Conservation (phyloP, 371 early-diverging fungal species). For the Paraphysoderma sedebokerense region DNA sequence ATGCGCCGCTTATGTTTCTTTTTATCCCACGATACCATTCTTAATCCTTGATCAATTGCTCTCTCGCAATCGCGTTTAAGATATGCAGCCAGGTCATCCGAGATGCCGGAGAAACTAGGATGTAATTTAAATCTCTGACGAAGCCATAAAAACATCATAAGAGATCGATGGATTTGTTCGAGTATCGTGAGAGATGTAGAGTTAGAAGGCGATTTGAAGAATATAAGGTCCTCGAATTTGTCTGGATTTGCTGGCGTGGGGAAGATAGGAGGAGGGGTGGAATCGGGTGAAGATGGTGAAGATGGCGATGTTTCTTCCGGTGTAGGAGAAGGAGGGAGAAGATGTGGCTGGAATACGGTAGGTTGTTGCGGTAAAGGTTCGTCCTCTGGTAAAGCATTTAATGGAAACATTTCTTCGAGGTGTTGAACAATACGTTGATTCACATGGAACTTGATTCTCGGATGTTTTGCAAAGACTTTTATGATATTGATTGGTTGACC, state of each 20-base stretch:
- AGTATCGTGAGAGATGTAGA: slow-evolving; percentile 22
- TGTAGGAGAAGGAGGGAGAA: no score
- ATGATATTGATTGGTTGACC: no score
- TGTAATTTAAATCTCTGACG: background rate
- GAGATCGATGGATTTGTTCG: slow-evolving; percentile 51
- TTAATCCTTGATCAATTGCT: background rate
- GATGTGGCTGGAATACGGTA: no score
- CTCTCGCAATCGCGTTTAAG: background rate
- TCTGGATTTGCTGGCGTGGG: slow-evolving; percentile 18
- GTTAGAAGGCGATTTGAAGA: slow-evolving; percentile 11
- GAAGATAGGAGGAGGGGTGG: background rate
- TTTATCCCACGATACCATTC: no score
- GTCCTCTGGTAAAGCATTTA: no score
- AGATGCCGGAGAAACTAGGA: background rate
- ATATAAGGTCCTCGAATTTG: slow-evolving; percentile 25
- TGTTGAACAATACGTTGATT: no score
- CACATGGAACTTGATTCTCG: no score
- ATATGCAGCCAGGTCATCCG: background rate
- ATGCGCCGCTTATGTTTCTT: no score
- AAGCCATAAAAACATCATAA: slow-evolving; percentile 80
- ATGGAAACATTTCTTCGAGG: no score
- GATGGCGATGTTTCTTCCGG: background rate
- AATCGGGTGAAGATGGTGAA: background rate
- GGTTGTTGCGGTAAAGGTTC: no score
- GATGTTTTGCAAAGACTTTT: no score